These are phyloP conservation scores for Arabidopsis lyrata DNA, from an alignment of 441 rosid genomes.

Conservation along the genomic window DNA sequence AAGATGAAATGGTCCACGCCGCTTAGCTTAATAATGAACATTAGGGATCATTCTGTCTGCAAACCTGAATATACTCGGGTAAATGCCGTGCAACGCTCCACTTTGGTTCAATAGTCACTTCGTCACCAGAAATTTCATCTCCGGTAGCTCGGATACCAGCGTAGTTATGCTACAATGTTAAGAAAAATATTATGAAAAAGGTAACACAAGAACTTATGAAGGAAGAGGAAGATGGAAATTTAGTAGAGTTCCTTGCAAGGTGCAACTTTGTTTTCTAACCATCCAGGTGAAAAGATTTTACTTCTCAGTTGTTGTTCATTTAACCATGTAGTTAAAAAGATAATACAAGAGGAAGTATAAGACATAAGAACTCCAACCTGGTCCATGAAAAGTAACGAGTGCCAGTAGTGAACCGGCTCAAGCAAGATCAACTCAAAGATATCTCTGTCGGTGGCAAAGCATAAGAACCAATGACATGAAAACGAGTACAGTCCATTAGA, in stretches of 20 bases:
- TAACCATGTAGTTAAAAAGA: neutral
- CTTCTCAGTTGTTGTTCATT: slow-evolving; percentile 22
- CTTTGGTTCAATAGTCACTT: slow-evolving; percentile 85
- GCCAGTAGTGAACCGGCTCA: slow-evolving; percentile 87
- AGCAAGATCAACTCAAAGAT: slow-evolving; percentile 90
- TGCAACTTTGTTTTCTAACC: slow-evolving; percentile 17
- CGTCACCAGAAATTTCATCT: slow-evolving; percentile 60
- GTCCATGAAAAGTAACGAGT: slow-evolving; percentile 96
- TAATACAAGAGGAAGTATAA: slow-evolving; percentile 20
- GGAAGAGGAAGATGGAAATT: neutral
- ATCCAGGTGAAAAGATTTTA: slow-evolving; percentile 14
- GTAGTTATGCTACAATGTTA: slow-evolving; percentile 70
- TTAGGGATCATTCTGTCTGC: slow-evolving; percentile 16
- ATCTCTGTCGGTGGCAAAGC: slow-evolving; percentile 62
- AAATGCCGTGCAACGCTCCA: slow-evolving; percentile 87
- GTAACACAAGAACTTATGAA: no score
- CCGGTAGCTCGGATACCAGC: slow-evolving; percentile 82
- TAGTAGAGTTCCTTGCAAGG: slow-evolving; percentile 12
- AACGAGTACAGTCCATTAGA: slow-evolving; percentile 26
- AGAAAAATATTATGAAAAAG: neutral
- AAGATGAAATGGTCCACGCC: slow-evolving; percentile 31
- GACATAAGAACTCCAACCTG: slow-evolving; percentile 62
- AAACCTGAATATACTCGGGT: slow-evolving; percentile 83
- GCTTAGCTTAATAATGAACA: neutral
- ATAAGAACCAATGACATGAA: slow-evolving; percentile 31